Evolutionary conservation across 768 basidiomycete species (phyloP).

Genomic region (Lactarius pseudohatsudake): DNA sequence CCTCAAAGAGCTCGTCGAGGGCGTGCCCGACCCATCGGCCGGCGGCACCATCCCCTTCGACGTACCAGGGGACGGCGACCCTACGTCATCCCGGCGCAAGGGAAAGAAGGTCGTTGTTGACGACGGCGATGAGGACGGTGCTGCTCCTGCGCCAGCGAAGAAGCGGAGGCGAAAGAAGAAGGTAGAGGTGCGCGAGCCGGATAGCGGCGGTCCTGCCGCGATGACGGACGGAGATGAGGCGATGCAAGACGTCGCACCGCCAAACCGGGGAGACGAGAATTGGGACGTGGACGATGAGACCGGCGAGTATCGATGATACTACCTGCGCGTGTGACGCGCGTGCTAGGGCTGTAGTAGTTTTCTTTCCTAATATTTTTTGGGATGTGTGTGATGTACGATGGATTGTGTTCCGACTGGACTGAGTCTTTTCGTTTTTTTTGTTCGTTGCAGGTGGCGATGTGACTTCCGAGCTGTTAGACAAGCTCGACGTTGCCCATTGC

Average conservation of each 20-base stretch:
- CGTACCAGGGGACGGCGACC: conserved; percentile 60
- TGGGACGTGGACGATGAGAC: conserved; percentile 43
- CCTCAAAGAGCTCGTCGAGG: conserved; percentile 85
- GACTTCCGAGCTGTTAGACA: conserved; percentile 44
- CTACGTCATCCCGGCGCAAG: conserved; percentile 54
- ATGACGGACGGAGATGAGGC: conserved; percentile 41
- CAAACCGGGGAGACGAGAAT: conserved; percentile 36
- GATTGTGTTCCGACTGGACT: neutral
- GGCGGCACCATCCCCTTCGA: conserved; percentile 78
- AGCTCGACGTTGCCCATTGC: conserved; percentile 73
- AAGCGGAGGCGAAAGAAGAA: conserved; percentile 55
- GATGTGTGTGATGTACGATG: conserved; percentile 13
- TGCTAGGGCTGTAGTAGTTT: neutral
- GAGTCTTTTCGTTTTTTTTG: neutral
- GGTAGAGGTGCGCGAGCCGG: conserved; percentile 39
- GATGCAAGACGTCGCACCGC: conserved; percentile 31
- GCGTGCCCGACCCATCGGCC: conserved; percentile 82
- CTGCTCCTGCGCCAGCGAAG: conserved; percentile 39
- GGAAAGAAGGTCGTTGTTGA: conserved; percentile 49
- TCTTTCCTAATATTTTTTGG: conserved; percentile 2
- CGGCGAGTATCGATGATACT: conserved; percentile 8
- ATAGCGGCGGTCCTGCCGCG: conserved; percentile 35
- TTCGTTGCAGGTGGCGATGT: neutral
- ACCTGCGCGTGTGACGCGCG: neutral
- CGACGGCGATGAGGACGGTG: conserved; percentile 38